Base-by-base conservation (phyloP, 306 rosid genomes). In the Glycine latifolia region DNA sequence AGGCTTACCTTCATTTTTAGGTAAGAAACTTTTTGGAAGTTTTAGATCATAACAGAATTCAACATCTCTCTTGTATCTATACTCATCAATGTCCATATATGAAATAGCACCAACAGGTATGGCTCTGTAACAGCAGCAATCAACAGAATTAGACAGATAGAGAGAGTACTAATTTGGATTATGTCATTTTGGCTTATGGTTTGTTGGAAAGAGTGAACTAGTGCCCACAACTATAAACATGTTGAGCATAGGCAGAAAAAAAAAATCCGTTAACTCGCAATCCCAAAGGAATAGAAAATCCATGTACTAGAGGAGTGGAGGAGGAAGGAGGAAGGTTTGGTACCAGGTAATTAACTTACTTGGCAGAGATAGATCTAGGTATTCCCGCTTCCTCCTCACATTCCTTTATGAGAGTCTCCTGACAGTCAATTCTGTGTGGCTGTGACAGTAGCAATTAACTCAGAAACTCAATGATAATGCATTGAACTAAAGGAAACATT, bases 381-480 rank as follows among this genome's bases (percentile, higher is more conserved):
- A 95, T 95, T 77, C 99, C 94, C 2, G 99, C 99, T 90, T 93
- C 99, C 89, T 95, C 99, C 82, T 90, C 85, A 73, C 99, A 95
- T 81, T 95, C 99, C 86, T 95, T 95, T 75, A 90, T 81, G 33
- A 95, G 50, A 87, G 93, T 95, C 83, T 95, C 97, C 65, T 59
- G 87, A 73, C 97, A 93, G 61, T 87, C 82, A 55, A 91, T 86
- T 35, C 95, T 97, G 17, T 92, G 92, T 3, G 99, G 99, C 99
- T 95, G 90, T 56, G 33, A 85, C 71, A 47, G 52, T 16, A 78
- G 53, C 35, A 5, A 63, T 8, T 12, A 62, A 66, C 58, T 76
- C 56, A 68, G 83, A 81, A 58, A 26, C 60, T 47, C 49, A 49
- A 80, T 62, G 17, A 84, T 77, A 84, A 52, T 73, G 33, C 10